Evolutionary conservation across 352 stramenopile genomes (phyloP).

Genomic region (Globisporangium carolinianum): DNA sequence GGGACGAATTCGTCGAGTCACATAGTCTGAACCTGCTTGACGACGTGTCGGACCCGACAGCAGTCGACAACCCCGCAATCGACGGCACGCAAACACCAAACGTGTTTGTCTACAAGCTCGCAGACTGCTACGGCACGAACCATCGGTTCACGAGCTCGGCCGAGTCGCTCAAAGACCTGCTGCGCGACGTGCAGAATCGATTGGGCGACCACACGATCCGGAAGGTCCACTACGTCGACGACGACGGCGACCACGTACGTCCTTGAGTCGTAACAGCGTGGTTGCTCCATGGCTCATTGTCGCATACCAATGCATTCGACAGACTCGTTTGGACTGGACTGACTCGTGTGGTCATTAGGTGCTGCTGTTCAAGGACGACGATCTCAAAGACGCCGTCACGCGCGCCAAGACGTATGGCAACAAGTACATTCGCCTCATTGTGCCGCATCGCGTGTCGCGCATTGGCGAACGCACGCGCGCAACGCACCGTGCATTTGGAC

Average conservation of each 20-base stretch:
- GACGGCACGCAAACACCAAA: conserved; percentile 18
- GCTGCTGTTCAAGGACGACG: conserved; percentile 68
- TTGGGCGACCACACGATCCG: conserved; percentile 71
- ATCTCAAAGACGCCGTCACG: conserved; percentile 76
- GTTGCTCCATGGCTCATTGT: neutral
- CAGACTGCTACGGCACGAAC: conserved; percentile 74
- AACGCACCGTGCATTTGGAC: conserved; percentile 30
- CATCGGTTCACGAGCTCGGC: conserved; percentile 83
- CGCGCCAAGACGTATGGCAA: conserved; percentile 73
- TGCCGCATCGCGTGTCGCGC: conserved; percentile 38
- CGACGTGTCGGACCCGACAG: conserved; percentile 20
- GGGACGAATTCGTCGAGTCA: conserved; percentile 41
- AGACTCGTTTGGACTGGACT: neutral
- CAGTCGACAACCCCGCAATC: conserved; percentile 16
- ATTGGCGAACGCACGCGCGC: conserved; percentile 15
- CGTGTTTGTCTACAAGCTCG: conserved; percentile 82
- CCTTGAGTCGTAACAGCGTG: neutral
- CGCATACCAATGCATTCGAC: neutral
- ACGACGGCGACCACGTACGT: conserved; percentile 60
- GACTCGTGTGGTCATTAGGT: conserved; percentile 25
- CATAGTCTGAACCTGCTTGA: conserved; percentile 10
- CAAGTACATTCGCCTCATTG: conserved; percentile 76
- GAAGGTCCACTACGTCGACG: conserved; percentile 75
- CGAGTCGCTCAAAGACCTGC: conserved; percentile 58
- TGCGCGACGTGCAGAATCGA: conserved; percentile 64